phyloP scores from a whole-genome alignment of 306 rosid genomes.

The Astragalus membranaceus region DNA sequence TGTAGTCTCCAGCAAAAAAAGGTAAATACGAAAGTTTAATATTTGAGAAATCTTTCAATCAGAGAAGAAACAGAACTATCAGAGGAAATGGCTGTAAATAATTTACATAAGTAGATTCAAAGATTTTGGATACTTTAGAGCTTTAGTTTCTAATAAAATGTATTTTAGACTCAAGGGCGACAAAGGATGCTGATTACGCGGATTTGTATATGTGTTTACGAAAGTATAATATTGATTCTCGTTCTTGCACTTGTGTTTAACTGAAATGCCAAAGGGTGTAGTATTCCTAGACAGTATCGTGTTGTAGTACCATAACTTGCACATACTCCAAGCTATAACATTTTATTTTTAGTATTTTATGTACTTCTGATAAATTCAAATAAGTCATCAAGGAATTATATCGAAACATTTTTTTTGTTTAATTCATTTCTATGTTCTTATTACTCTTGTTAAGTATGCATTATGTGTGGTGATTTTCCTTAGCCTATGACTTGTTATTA shows the following conservation, averaged over 20 bases:
- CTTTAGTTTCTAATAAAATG: not conserved
- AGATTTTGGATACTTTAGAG: not conserved
- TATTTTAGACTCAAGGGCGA: not conserved
- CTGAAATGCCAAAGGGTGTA: not conserved
- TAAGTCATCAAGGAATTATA: not conserved
- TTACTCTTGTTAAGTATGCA: not conserved
- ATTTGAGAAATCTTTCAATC: not conserved
- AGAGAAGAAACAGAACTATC: not conserved
- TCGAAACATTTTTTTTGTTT: not conserved
- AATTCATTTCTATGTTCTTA: not conserved
- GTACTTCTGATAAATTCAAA: not conserved
- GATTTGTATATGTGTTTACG: not conserved
- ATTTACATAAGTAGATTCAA: not conserved
- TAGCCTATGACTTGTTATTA: not conserved
- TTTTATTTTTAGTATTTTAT: not conserved
- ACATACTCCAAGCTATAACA: not conserved
- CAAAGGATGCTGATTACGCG: not conserved
- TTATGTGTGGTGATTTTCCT: not conserved
- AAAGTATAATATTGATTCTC: not conserved
- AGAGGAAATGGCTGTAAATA: not conserved
- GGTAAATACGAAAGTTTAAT: not conserved
- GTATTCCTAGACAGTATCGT: not conserved
- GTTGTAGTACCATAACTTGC: not conserved
- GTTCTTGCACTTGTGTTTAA: not conserved
- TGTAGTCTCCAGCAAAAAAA: not conserved